Evolutionary conservation across 179 eudicot species (phyloP).

Genomic region (Spergularia azorica): DNA sequence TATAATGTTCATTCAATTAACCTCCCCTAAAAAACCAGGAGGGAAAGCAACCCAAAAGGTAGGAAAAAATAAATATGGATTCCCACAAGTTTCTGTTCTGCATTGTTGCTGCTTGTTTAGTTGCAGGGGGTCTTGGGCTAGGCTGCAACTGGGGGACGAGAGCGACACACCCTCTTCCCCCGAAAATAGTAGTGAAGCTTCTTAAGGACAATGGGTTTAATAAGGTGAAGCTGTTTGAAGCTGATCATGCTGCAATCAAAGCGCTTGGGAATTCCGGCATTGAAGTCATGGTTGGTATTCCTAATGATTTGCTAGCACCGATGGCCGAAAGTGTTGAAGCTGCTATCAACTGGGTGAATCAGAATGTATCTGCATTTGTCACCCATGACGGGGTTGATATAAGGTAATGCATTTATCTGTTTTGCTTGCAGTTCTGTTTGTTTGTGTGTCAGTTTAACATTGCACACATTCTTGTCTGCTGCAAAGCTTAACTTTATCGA

Average conservation of each 20-base stretch:
- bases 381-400: constrained; percentile 71
- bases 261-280: constrained; percentile 90
- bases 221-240: constrained; percentile 92
- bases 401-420: constrained; percentile 47
- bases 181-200: constrained; percentile 68
- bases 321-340: constrained; percentile 61
- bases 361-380: constrained; percentile 71
- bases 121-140: constrained; percentile 43
- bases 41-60: not conserved
- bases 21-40: not conserved
- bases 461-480: too few relatives aligned
- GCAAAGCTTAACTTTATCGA: too few relatives aligned
- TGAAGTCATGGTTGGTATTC: constrained; percentile 93
- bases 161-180: constrained; percentile 72
- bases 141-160: constrained; percentile 81
- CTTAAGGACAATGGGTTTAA: constrained; percentile 83
- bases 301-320: constrained; percentile 73
- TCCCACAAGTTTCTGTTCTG: constrained; percentile 27
- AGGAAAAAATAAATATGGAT: constrained; percentile 23
- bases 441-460: too few relatives aligned
- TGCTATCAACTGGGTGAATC: constrained; percentile 78
- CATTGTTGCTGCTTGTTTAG: constrained; percentile 25
- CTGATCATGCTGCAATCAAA: constrained; percentile 62
- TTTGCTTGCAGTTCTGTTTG: not conserved
- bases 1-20: constrained; percentile 2